phyloP scores from a whole-genome alignment of 2,329 filamentous ascomycete species.

The Zelopaecilomyces penicillatus region DNA sequence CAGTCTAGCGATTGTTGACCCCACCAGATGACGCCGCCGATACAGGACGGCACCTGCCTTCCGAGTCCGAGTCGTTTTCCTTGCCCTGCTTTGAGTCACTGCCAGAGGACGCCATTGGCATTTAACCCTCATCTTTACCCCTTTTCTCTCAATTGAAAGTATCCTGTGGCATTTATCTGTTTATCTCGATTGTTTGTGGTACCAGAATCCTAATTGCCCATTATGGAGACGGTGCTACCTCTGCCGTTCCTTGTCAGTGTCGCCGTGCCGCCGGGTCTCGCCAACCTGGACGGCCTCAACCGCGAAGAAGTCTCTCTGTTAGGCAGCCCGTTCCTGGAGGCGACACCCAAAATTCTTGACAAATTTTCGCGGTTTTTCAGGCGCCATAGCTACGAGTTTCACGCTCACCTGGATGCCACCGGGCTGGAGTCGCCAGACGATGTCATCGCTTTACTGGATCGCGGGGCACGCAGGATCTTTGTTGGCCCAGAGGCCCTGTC shows the following conservation, averaged over 20 bases:
- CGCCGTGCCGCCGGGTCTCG: slow-evolving; percentile 40
- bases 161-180: neutral
- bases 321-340: slow-evolving; percentile 50
- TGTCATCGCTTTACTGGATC: slow-evolving; percentile 71
- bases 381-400: slow-evolving; percentile 42
- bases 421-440: slow-evolving; percentile 60
- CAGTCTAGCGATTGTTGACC: slow-evolving; percentile 3
- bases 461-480: slow-evolving; percentile 78
- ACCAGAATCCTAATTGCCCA: slow-evolving; percentile 10
- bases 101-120: too few relatives aligned
- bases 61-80: neutral
- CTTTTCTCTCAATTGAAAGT: neutral
- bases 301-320: slow-evolving; percentile 50
- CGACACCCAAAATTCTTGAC: slow-evolving; percentile 38
- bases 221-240: slow-evolving; percentile 57
- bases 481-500: slow-evolving; percentile 62
- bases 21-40: slow-evolving; percentile 12
- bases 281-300: slow-evolving; percentile 43
- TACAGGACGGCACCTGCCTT: slow-evolving; percentile 7
- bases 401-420: slow-evolving; percentile 71
- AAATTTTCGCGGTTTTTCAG: slow-evolving; percentile 40
- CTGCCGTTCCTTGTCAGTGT: slow-evolving; percentile 56
- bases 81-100: slow-evolving; percentile 7
- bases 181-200: too few relatives aligned
- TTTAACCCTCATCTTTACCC: too few relatives aligned